Conservation (phyloP, 768 basidiomycete genomes). For the Goffeauzyma gilvescens region DNA sequence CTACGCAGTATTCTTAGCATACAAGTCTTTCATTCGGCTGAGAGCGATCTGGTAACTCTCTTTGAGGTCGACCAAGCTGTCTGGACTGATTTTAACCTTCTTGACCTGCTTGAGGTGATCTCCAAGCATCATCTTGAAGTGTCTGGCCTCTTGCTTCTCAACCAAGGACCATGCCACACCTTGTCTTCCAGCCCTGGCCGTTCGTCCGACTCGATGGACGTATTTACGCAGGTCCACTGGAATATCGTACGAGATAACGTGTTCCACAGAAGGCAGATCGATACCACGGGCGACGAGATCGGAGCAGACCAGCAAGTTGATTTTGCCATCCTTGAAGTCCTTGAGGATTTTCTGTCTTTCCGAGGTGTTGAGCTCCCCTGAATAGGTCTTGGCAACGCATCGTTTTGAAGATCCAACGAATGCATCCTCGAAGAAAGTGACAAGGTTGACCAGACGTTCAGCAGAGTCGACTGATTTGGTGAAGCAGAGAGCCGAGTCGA, state of each 20-base stretch:
- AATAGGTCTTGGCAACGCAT: constrained; percentile 50
- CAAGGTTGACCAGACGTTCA: constrained; percentile 54
- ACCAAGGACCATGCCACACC: constrained; percentile 90
- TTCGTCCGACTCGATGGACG: constrained; percentile 88
- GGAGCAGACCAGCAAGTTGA: constrained; percentile 88
- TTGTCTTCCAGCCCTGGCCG: constrained; percentile 71
- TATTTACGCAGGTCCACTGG: constrained; percentile 98
- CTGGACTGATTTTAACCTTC: constrained; percentile 45
- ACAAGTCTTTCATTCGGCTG: constrained; percentile 17
- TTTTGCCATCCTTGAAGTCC: constrained; percentile 58
- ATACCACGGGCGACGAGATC: constrained; percentile 91
- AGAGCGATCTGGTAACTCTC: constrained; percentile 39
- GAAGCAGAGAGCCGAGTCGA: constrained; percentile 67
- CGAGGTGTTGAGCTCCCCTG: constrained; percentile 54
- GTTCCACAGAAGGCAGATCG: constrained; percentile 74
- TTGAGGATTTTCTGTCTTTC: constrained; percentile 63
- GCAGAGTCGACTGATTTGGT: constrained; percentile 94
- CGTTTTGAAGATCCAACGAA: constrained; percentile 16
- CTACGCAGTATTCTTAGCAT: constrained; percentile 7
- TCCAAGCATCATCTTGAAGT: constrained; percentile 70
- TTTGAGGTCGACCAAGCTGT: constrained; percentile 42
- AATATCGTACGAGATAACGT: constrained; percentile 87
- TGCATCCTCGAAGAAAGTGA: constrained; percentile 59
- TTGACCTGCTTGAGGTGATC: constrained; percentile 53
- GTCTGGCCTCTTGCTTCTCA: constrained; percentile 69